Percentiles rank a stretch among this genome's conserved stretches.
phyloP scores from a whole-genome alignment of 768 basidiomycete species.

The Amanita phalloides region DNA sequence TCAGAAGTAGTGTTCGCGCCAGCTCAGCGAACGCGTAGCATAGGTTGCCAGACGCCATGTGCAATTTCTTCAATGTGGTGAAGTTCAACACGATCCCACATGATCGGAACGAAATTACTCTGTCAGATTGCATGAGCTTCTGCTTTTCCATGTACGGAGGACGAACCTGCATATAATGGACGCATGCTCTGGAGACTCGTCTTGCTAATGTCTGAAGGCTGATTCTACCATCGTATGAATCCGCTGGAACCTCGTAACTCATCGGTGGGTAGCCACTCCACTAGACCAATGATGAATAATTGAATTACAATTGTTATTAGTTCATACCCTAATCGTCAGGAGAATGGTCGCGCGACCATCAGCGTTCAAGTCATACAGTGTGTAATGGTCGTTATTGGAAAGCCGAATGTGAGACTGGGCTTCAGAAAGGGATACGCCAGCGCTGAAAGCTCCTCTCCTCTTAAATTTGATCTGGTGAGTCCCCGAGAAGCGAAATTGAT shows the following conservation, averaged over 20 bases:
- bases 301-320: neutral
- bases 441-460: constrained; percentile 54
- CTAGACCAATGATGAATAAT: constrained; percentile 19
- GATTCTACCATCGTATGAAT: constrained; percentile 53
- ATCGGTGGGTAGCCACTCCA: constrained; percentile 63
- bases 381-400: constrained; percentile 53
- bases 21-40: constrained; percentile 35
- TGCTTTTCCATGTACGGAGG: neutral
- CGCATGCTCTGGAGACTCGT: constrained; percentile 57
- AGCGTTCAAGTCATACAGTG: constrained; percentile 54
- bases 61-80: constrained; percentile 63
- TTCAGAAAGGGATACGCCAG: constrained; percentile 58
- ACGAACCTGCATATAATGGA: constrained; percentile 63
- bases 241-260: constrained; percentile 67
- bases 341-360: constrained; percentile 48
- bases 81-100: constrained; percentile 58
- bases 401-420: constrained; percentile 56
- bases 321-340: constrained; percentile 49
- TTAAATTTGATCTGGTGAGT: constrained; percentile 59
- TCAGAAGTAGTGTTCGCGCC: neutral
- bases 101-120: constrained; percentile 61
- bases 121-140: constrained; percentile 15
- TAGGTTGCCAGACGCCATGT: constrained; percentile 66
- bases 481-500: constrained; percentile 38
- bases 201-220: constrained; percentile 59